Conservation (phyloP, 2,329 filamentous ascomycete species). For the Westerdykella aurantiaca region DNA sequence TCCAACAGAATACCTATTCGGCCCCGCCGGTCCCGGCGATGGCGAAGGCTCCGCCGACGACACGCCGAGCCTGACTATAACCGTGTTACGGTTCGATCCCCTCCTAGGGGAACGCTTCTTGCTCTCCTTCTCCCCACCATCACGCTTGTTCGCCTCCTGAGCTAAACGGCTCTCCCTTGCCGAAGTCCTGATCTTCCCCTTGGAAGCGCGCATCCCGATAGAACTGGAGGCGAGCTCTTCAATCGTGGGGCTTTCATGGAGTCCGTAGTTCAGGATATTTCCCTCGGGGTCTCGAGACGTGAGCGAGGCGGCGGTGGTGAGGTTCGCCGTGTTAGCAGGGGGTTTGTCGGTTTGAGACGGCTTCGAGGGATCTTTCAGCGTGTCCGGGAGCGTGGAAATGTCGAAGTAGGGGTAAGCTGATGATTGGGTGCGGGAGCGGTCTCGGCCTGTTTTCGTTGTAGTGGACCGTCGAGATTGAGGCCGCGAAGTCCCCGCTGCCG, state of each 20-base stretch:
- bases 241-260: constrained; percentile 15
- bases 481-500: constrained; percentile 3
- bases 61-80: neutral
- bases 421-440: constrained; percentile 23
- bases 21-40: no score
- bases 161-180: constrained; percentile 7
- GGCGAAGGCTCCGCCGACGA: neutral
- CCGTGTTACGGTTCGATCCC: neutral
- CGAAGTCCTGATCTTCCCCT: constrained; percentile 5
- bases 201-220: constrained; percentile 13
- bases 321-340: neutral
- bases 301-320: neutral
- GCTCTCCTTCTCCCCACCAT: neutral
- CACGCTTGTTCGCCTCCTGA: neutral
- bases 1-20: no score
- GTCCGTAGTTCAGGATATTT: constrained; percentile 17
- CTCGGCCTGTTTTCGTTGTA: constrained; percentile 11
- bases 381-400: constrained; percentile 5
- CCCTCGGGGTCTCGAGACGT: constrained; percentile 16
- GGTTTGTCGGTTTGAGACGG: neutral
- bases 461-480: constrained; percentile 15
- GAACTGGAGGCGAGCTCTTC: constrained; percentile 14
- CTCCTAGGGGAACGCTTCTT: neutral
- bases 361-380: neutral
- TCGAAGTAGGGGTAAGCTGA: constrained; percentile 27